Evolutionary conservation across 106 monocot species (phyloP).

Genomic region (Acorus gramineus): DNA sequence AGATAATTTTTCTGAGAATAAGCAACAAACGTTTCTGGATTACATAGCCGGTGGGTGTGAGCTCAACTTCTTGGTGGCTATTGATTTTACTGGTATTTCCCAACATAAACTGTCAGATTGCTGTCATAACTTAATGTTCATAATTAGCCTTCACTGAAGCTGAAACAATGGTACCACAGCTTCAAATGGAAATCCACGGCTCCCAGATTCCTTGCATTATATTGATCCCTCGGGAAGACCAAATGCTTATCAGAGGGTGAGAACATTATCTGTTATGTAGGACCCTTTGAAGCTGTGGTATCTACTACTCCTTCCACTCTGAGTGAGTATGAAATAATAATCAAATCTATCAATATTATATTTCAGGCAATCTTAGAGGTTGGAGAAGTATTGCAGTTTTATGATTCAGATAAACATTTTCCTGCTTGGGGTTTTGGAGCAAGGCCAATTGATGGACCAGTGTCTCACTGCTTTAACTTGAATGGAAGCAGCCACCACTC

Average conservation of each 20-base stretch:
- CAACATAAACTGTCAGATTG: background rate
- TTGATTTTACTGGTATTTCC: slow-evolving; percentile 52
- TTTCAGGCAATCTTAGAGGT: slow-evolving; percentile 81
- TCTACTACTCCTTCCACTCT: too few relatives aligned
- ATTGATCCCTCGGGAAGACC: slow-evolving; percentile 88
- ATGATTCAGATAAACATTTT: slow-evolving; percentile 76
- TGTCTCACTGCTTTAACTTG: slow-evolving; percentile 95
- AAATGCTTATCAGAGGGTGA: slow-evolving; percentile 97
- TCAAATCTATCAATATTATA: background rate
- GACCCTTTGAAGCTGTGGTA: too few relatives aligned
- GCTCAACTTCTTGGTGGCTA: slow-evolving; percentile 64
- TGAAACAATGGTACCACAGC: slow-evolving; percentile 22
- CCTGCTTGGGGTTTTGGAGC: slow-evolving; percentile 98
- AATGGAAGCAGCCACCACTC: slow-evolving; percentile 79
- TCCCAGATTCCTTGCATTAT: slow-evolving; percentile 95
- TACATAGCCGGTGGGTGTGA: slow-evolving; percentile 80
- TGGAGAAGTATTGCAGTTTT: slow-evolving; percentile 84
- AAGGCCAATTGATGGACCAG: slow-evolving; percentile 96
- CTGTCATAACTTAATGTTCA: too few relatives aligned
- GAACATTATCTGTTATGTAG: slow-evolving; percentile 8
- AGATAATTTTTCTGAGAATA: slow-evolving; percentile 52
- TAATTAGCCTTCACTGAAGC: too few relatives aligned
- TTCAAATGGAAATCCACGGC: slow-evolving; percentile 96
- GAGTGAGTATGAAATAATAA: background rate
- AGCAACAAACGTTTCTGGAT: slow-evolving; percentile 63